Conservation (phyloP, 352 stramenopile genomes). For the Salisapilia sapeloensis region DNA sequence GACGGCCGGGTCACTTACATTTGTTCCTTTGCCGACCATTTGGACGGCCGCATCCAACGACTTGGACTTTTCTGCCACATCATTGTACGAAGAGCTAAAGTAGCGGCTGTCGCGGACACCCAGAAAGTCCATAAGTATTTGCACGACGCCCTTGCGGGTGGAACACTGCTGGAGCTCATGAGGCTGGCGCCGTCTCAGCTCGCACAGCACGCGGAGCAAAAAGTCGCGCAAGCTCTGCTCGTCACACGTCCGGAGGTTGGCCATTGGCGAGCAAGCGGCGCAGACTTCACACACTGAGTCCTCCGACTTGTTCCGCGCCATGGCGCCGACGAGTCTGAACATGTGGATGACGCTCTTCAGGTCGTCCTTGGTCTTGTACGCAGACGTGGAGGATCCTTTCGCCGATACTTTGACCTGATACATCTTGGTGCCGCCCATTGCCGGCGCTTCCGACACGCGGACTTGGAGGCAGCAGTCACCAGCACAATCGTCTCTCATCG, state of each 20-base stretch:
- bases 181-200: constrained; percentile 25
- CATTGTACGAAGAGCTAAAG: too few relatives aligned
- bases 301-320: constrained; percentile 21
- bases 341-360: constrained; percentile 70
- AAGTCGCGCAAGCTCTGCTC: constrained; percentile 42
- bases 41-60: constrained; percentile 3
- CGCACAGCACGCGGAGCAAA: constrained; percentile 24
- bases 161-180: constrained; percentile 33
- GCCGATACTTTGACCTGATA: constrained; percentile 66
- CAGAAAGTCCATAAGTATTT: constrained; percentile 77
- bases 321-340: constrained; percentile 60
- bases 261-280: constrained; percentile 20
- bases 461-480: constrained; percentile 23
- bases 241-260: constrained; percentile 18
- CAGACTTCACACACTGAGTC: constrained; percentile 32
- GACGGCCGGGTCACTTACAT: constrained; percentile 3
- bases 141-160: constrained; percentile 50
- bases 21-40: too few relatives aligned
- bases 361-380: constrained; percentile 76
- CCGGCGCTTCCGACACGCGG: constrained; percentile 37
- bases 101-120: constrained; percentile 57
- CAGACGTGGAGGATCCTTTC: constrained; percentile 53
- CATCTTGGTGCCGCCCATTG: constrained; percentile 58
- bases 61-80: constrained; percentile 14
- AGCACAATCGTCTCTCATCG: too few relatives aligned